Percentiles rank a stretch among this genome's conserved stretches.
phyloP scores from a whole-genome alignment of 179 eudicot species.

The Nepenthes alata region DNA sequence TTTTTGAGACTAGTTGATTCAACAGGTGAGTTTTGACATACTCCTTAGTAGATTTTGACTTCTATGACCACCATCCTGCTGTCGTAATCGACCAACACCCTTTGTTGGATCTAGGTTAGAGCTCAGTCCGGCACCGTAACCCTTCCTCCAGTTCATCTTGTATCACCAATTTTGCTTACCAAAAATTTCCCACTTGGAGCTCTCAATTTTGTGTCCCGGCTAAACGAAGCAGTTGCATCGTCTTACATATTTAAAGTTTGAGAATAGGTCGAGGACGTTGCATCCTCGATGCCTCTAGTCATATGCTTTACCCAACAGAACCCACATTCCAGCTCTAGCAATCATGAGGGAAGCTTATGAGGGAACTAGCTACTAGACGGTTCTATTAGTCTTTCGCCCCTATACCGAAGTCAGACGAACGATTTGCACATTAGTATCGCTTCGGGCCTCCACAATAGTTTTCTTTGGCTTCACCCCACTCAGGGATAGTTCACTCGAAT shows the following conservation, averaged over 20 bases:
- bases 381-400: not conserved
- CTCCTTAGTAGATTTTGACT: too few species aligned
- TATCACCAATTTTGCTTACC: not conserved
- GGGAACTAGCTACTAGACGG: slow-evolving; percentile 5
- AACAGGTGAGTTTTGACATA: too few species aligned
- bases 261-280: slow-evolving; percentile 1
- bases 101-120: too few species aligned
- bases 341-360: not conserved
- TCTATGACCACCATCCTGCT: too few species aligned
- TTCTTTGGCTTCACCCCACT: too few species aligned
- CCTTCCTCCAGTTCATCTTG: not conserved
- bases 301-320: slow-evolving; percentile 5
- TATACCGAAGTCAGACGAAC: slow-evolving; percentile 4
- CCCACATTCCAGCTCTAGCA: not conserved
- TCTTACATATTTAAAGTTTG: not conserved
- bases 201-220: not conserved
- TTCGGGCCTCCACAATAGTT: not conserved
- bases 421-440: slow-evolving; percentile 2
- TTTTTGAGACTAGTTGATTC: too few species aligned
- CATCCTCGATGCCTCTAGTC: not conserved
- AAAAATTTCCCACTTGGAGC: not conserved
- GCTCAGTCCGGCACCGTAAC: not conserved
- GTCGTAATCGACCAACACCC: too few species aligned
- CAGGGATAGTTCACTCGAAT: too few species aligned
- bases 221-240: not conserved